phyloP scores from a whole-genome alignment of 768 basidiomycete species.

The Naganishia onofrii region DNA sequence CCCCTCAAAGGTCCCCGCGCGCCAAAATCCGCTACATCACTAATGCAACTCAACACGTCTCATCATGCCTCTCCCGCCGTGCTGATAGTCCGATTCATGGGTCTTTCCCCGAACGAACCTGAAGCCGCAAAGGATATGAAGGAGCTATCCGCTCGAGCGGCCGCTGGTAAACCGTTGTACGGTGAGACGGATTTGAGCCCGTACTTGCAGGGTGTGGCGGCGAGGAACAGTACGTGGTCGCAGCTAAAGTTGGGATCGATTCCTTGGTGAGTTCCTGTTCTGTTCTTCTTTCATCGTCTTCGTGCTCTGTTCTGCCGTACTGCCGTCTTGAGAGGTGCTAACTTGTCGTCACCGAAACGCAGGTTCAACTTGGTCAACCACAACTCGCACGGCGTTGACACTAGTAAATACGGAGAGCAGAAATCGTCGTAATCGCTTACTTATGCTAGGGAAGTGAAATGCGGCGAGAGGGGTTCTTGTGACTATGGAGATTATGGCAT shows the following conservation, averaged over 20 bases:
- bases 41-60: no score
- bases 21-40: no score
- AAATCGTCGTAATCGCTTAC: constrained; percentile 18
- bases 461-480: not conserved
- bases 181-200: constrained; percentile 75
- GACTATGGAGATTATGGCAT: not conserved
- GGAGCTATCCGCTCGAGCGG: constrained; percentile 72
- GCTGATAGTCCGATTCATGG: constrained; percentile 48
- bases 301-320: no score
- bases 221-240: constrained; percentile 85
- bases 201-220: constrained; percentile 83
- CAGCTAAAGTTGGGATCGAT: constrained; percentile 84
- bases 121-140: constrained; percentile 74
- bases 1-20: not conserved
- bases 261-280: constrained; percentile 63
- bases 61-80: constrained; percentile 25
- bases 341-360: not conserved
- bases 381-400: constrained; percentile 76
- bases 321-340: not conserved
- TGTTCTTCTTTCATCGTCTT: not conserved
- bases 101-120: constrained; percentile 53
- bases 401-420: constrained; percentile 64
- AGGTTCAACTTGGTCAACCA: constrained; percentile 97
- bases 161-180: constrained; percentile 78
- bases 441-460: not conserved